Evolutionary conservation across 306 rosid species (phyloP).

Genomic region (Medicago arabica): DNA sequence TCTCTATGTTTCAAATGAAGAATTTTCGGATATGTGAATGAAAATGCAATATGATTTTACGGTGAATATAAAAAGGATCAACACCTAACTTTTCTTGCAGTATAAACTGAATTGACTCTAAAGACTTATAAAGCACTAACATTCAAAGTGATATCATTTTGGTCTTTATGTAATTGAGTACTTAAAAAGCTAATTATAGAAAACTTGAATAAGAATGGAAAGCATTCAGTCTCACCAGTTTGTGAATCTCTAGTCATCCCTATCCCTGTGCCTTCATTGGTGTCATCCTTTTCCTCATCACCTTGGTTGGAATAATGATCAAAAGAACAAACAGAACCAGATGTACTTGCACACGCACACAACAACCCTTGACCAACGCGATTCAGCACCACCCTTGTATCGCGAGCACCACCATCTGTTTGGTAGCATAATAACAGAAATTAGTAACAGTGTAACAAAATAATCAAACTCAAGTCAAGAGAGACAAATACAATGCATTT

Average conservation of each 20-base stretch:
- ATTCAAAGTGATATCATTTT: slow-evolving; percentile 6
- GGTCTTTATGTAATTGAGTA: slow-evolving; percentile 12
- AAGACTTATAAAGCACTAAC: slow-evolving; percentile 17
- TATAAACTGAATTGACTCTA: not conserved
- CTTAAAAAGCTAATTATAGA: slow-evolving; percentile 29
- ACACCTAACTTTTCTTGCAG: not conserved
- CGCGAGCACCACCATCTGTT: slow-evolving; percentile 48
- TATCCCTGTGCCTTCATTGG: slow-evolving; percentile 44
- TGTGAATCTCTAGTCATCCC: too few relatives aligned
- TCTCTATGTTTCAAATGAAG: slow-evolving; percentile 2
- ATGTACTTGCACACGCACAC: slow-evolving; percentile 40
- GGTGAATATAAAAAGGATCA: slow-evolving; percentile 9
- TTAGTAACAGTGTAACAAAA: not conserved
- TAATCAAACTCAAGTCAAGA: slow-evolving; percentile 21
- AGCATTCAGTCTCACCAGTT: slow-evolving; percentile 65
- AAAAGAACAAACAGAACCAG: slow-evolving; percentile 7
- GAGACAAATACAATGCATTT: slow-evolving; percentile 17
- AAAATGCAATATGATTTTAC: slow-evolving; percentile 8
- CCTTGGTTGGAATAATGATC: slow-evolving; percentile 33
- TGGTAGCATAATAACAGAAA: slow-evolving; percentile 9
- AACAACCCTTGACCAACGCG: slow-evolving; percentile 37
- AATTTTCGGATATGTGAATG: not conserved
- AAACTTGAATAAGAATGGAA: slow-evolving; percentile 15
- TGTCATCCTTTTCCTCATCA: slow-evolving; percentile 41
- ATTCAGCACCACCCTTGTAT: slow-evolving; percentile 38